A percentile compares a stretch with the other conserved stretches of the same genome.
These are phyloP conservation scores for Backusella australiensis DNA, from an alignment of 192 early-diverging fungal species.

Conservation along the genomic window DNA sequence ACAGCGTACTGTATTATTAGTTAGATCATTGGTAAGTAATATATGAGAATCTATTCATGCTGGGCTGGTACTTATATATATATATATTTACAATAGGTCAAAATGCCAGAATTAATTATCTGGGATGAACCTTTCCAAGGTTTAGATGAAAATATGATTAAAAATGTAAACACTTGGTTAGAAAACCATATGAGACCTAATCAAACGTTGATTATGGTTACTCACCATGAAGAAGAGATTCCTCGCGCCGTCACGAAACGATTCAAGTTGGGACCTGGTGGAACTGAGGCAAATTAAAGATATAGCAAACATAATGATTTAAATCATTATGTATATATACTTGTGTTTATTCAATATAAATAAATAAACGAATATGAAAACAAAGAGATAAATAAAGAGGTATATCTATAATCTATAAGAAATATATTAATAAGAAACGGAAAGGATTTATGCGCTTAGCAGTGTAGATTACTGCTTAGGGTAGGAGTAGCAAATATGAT, in stretches of 20 bases:
- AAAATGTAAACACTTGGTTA: slow-evolving; percentile 40
- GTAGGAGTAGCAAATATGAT: not conserved
- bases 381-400: not conserved
- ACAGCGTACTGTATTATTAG: slow-evolving; percentile 49
- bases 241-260: slow-evolving; percentile 34
- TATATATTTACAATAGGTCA: slow-evolving; percentile 28
- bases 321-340: not conserved
- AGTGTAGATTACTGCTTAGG: not conserved
- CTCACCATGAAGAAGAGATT: slow-evolving; percentile 58
- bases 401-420: not conserved
- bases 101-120: slow-evolving; percentile 41
- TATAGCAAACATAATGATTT: not conserved
- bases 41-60: not conserved
- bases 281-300: slow-evolving; percentile 8
- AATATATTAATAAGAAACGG: not conserved
- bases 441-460: not conserved
- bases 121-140: slow-evolving; percentile 65
- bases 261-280: slow-evolving; percentile 17
- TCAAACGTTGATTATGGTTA: slow-evolving; percentile 55
- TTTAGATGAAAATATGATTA: slow-evolving; percentile 44
- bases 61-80: not conserved
- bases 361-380: not conserved
- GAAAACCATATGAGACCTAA: slow-evolving; percentile 37
- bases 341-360: not conserved
- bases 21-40: slow-evolving; percentile 40